phyloP scores from a whole-genome alignment of 495 filamentous ascomycete genomes.

The Trichoderma parareesei region DNA sequence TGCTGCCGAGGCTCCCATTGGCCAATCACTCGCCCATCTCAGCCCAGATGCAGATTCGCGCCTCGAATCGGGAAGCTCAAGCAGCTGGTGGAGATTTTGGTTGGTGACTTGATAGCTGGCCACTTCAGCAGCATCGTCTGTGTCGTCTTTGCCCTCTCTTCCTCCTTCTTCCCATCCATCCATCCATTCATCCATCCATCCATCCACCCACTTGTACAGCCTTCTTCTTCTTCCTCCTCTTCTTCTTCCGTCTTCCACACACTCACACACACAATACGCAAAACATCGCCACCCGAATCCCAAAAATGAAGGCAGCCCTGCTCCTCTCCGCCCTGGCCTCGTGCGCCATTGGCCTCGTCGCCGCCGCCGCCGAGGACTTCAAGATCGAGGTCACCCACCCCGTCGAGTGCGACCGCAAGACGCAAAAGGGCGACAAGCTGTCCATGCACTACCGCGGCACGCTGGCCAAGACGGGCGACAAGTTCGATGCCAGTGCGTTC shows the following conservation, averaged over 20 bases:
- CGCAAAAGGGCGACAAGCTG: conserved; percentile 68
- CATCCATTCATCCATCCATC: background rate
- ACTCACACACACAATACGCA: background rate
- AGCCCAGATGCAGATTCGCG: background rate
- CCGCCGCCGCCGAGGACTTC: conserved; percentile 50
- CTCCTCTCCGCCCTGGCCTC: conserved; percentile 47
- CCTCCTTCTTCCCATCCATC: background rate
- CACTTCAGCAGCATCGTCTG: background rate
- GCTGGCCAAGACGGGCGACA: conserved; percentile 45
- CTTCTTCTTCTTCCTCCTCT: background rate
- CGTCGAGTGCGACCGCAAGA: conserved; percentile 62
- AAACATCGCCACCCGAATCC: conserved; percentile 13
- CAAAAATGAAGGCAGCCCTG: conserved; percentile 46
- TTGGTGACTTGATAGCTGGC: background rate
- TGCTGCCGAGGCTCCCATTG: background rate
- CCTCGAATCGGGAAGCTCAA: background rate
- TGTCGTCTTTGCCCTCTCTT: background rate
- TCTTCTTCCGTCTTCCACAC: background rate
- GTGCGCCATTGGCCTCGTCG: conserved; percentile 39
- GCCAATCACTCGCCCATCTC: background rate
- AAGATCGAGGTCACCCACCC: conserved; percentile 67
- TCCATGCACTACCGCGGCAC: conserved; percentile 84
- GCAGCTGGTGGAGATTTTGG: too few species aligned
- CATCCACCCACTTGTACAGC: background rate
- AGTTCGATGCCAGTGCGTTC: conserved; percentile 50